Evolutionary conservation across 108 stramenopile species (phyloP).

Genomic region (Conticribra guillardii): DNA sequence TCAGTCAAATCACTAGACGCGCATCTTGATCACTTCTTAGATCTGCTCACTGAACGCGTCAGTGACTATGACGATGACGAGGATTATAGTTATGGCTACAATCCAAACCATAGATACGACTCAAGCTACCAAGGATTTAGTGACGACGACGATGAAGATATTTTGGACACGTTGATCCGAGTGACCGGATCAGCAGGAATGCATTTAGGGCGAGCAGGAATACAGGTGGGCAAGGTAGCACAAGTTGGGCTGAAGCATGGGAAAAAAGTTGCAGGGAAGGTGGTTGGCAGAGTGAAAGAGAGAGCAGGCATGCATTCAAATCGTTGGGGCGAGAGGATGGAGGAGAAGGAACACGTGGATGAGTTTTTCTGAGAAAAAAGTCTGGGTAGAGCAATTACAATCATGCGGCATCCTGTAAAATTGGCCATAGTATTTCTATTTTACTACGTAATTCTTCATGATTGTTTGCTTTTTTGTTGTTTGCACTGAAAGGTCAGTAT

Average conservation of each 20-base stretch:
- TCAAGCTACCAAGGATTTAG: slow-evolving; percentile 1
- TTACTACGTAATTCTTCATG: background rate
- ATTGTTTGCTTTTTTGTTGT: too few relatives aligned
- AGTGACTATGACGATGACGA: slow-evolving; percentile 27
- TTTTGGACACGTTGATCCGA: slow-evolving; percentile 47
- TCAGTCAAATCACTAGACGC: slow-evolving; percentile 38
- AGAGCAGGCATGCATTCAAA: slow-evolving; percentile 30
- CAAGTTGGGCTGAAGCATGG: slow-evolving; percentile 32
- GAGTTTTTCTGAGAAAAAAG: slow-evolving; percentile 6
- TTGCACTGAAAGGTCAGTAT: too few relatives aligned
- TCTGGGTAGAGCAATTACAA: slow-evolving; percentile 45
- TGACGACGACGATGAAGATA: slow-evolving; percentile 43
- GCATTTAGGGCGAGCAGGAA: slow-evolving; percentile 20
- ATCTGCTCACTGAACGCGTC: slow-evolving; percentile 26
- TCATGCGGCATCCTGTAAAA: slow-evolving; percentile 45
- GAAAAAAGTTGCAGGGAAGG: slow-evolving; percentile 32
- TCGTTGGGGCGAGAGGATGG: slow-evolving; percentile 28
- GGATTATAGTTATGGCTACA: slow-evolving; percentile 7
- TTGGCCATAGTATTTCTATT: slow-evolving; percentile 5
- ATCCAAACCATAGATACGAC: slow-evolving; percentile 3
- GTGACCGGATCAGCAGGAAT: slow-evolving; percentile 42
- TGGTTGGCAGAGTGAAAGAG: slow-evolving; percentile 47
- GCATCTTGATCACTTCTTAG: slow-evolving; percentile 47
- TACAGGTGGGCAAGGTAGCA: slow-evolving; percentile 24
- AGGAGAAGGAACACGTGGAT: slow-evolving; percentile 12